A percentile compares a stretch with the other conserved stretches of the same genome.
Conservation (phyloP, 257 asterid genomes). For the Echites panduratus region DNA sequence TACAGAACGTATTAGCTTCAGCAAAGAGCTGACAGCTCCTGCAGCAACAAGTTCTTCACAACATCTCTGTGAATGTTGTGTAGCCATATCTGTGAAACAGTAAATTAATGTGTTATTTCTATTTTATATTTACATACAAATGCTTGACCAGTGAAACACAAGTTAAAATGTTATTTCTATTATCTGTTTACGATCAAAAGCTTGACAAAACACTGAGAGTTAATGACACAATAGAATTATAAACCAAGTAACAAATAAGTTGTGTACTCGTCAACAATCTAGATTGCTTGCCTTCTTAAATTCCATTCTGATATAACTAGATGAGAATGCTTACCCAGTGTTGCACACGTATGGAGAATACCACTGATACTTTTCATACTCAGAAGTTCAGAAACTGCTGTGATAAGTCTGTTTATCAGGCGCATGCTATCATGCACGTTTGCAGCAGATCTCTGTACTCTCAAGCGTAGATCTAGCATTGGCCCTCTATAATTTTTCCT, state of each 20-base stretch:
- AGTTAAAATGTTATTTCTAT: too few relatives aligned
- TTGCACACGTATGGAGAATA: slow-evolving; percentile 84
- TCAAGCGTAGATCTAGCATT: slow-evolving; percentile 57
- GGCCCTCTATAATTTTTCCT: slow-evolving; percentile 63
- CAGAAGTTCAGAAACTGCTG: slow-evolving; percentile 81
- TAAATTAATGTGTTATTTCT: neutral
- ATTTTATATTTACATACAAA: neutral
- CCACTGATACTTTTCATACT: slow-evolving; percentile 73
- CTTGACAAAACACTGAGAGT: neutral
- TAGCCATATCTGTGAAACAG: slow-evolving; percentile 63
- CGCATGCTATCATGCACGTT: slow-evolving; percentile 80
- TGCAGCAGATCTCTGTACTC: slow-evolving; percentile 85
- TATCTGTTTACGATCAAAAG: neutral
- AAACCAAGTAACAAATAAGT: neutral
- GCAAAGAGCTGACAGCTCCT: slow-evolving; percentile 70
- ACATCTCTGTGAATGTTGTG: slow-evolving; percentile 82
- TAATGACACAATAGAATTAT: neutral
- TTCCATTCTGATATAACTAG: neutral
- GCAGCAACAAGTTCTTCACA: slow-evolving; percentile 91
- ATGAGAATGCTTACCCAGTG: slow-evolving; percentile 46
- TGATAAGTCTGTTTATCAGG: slow-evolving; percentile 75
- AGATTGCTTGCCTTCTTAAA: too few relatives aligned
- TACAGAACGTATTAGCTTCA: slow-evolving; percentile 65
- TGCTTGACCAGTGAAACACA: neutral
- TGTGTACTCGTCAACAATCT: neutral